Evolutionary conservation across 2,329 filamentous ascomycete genomes (phyloP).

Genomic region (Colletotrichum sp.): DNA sequence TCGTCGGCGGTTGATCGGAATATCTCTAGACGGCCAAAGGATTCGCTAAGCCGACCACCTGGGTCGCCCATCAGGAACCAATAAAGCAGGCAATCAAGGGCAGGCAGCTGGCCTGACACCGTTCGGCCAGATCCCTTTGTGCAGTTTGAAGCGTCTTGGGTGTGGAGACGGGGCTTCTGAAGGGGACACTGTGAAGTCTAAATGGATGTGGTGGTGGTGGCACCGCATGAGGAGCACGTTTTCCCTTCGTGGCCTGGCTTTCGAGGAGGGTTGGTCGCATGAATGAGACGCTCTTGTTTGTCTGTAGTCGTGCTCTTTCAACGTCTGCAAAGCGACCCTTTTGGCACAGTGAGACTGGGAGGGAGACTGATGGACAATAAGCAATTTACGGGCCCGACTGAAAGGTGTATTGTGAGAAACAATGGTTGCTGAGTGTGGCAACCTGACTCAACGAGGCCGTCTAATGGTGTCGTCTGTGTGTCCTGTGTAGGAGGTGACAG

Average conservation of each 20-base stretch:
- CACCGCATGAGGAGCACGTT: conserved; percentile 1
- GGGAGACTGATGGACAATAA: neutral
- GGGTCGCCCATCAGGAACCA: neutral
- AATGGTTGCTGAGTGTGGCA: neutral
- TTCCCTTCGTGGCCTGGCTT: neutral
- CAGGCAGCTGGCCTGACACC: neutral
- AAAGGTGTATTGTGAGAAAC: neutral
- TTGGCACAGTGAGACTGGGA: neutral
- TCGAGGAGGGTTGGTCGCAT: neutral
- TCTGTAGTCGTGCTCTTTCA: neutral
- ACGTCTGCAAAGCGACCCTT: neutral
- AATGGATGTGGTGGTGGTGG: neutral
- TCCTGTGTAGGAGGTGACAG: neutral
- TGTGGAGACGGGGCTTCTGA: neutral
- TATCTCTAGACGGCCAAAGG: neutral
- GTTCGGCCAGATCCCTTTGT: neutral
- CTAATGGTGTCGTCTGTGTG: conserved; percentile 2
- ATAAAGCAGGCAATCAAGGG: neutral
- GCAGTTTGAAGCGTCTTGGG: neutral
- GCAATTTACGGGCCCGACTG: neutral
- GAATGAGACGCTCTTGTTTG: neutral
- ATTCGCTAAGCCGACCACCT: neutral
- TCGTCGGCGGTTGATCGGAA: neutral
- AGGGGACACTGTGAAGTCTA: neutral
- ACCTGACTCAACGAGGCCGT: neutral